Conservation (phyloP, 2,329 filamentous ascomycete genomes). For the Biscogniauxia sp. region DNA sequence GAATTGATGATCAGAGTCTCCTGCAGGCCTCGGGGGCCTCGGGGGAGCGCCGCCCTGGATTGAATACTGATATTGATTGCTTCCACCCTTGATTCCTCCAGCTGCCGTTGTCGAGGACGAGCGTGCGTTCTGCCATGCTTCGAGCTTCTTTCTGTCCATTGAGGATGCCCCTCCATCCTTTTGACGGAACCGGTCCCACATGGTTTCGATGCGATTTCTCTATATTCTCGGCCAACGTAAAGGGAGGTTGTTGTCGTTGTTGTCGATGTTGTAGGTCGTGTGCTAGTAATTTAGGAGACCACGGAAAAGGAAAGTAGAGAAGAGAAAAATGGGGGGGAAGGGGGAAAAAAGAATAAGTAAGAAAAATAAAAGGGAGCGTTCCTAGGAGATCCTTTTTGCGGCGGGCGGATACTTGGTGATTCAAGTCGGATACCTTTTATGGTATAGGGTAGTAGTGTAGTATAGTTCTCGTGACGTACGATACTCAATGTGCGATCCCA, state of each 20-base stretch:
- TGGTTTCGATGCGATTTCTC: constrained; percentile 17
- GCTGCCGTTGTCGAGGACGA: constrained; percentile 19
- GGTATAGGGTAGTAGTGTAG: neutral
- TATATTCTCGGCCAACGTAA: too few species aligned
- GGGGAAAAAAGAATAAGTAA: constrained; percentile 1
- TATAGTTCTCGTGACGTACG: neutral
- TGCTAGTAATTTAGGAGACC: too few species aligned
- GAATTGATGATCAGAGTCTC: constrained; percentile 28
- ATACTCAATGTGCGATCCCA: neutral
- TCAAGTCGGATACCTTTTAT: too few species aligned
- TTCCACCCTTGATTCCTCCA: constrained; percentile 30
- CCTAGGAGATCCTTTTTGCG: neutral
- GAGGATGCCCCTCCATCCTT: constrained; percentile 23
- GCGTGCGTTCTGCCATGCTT: constrained; percentile 32
- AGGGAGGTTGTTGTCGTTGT: too few species aligned
- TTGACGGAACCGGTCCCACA: constrained; percentile 38
- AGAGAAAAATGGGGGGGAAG: neutral
- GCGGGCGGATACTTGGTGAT: neutral
- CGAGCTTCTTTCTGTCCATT: constrained; percentile 29
- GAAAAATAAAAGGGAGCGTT: constrained; percentile 1
- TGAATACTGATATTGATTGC: constrained; percentile 34
- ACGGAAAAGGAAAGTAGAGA: neutral
- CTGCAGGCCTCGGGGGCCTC: constrained; percentile 31
- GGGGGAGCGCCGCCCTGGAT: constrained; percentile 34
- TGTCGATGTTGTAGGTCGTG: too few species aligned